These are phyloP conservation scores for Tuber melanosporum DNA, from an alignment of 495 filamentous ascomycete genomes.

Conservation along the genomic window DNA sequence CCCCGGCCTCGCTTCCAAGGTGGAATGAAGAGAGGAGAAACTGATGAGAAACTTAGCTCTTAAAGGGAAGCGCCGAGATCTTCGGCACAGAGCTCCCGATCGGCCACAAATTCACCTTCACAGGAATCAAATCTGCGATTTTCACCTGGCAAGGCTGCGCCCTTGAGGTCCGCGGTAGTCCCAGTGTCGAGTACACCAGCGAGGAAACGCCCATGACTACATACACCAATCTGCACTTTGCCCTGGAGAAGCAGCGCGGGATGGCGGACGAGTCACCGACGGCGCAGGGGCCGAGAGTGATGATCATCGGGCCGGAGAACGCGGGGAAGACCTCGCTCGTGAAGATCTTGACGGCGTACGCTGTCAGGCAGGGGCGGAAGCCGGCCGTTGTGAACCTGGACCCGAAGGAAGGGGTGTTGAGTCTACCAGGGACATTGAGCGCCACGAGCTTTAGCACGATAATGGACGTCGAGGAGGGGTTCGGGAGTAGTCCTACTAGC, in stretches of 20 bases:
- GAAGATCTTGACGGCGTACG: conserved; percentile 75
- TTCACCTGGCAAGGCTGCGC: conserved; percentile 86
- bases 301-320: conserved; percentile 75
- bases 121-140: conserved; percentile 75
- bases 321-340: conserved; percentile 79
- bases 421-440: conserved; percentile 75
- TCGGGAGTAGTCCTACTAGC: conserved; percentile 83
- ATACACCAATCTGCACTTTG: conserved; percentile 83
- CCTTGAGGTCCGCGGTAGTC: conserved; percentile 61
- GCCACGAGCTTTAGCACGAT: conserved; percentile 75
- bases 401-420: conserved; percentile 76
- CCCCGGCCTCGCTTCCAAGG: neutral
- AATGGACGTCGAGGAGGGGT: conserved; percentile 84
- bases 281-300: conserved; percentile 63
- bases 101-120: conserved; percentile 73
- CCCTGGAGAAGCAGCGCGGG: conserved; percentile 61
- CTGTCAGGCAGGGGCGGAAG: conserved; percentile 65
- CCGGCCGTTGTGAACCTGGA: conserved; percentile 83
- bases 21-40: neutral
- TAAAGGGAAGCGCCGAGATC: conserved; percentile 80
- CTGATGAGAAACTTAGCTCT: conserved; percentile 48
- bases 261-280: conserved; percentile 44
- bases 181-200: conserved; percentile 63
- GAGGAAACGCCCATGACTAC: conserved; percentile 79
- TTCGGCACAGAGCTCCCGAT: conserved; percentile 91